Base-by-base conservation (phyloP, 495 filamentous ascomycete genomes). In the Neurospora sp. region DNA sequence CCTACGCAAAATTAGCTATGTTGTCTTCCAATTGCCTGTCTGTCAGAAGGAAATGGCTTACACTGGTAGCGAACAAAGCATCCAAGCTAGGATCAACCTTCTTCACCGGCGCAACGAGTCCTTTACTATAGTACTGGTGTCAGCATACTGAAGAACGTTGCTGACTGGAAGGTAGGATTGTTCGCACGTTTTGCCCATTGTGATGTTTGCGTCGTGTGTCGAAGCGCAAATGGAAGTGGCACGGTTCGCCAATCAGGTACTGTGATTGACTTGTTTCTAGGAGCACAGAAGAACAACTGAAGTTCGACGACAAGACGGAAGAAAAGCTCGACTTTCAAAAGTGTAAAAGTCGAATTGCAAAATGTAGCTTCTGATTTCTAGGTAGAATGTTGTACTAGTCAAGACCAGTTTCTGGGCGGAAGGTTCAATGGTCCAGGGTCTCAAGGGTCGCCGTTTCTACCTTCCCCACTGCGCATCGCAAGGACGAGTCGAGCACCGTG, bases 61-160 rank as follows among this genome's bases (percentile, higher is more conserved):
- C 94, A 84, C 93, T 95, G 38, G 88, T 85, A 39, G 91, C 86
- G 82, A 98, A 98, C 37, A 98, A 87, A 70, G 92, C 91, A 75
- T 92, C 90, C 76, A 98, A 78, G 71, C 86, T 82, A 75, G 93
- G 91, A 84, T 98, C 93, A 76, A 96, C 86, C 75, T 87, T 84
- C 77, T 85, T 86, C 69, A 79, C 79, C 1, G 83, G 78, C 71
- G 81, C 85, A 49, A 77, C 69, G 54, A 87, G 70, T 39, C 70
- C 71, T 74, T 80, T 83, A 73, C 83, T 85, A 54, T 4, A 70
- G 39, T 16, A 72, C 7, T 20, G 27, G 39, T 4, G 39, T 77
- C 14, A 76, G 72, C 38, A 37, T 62, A 35, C 27, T 66, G 54
- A 66, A 66, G 27, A 37, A 66, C 3, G 31, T 6, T 16, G 54